Percentiles rank a stretch among this genome's conserved stretches.
Evolutionary conservation across 1,284 basidiomycete genomes (phyloP).

Genomic region (Cutaneotrichosporon cutaneum): DNA sequence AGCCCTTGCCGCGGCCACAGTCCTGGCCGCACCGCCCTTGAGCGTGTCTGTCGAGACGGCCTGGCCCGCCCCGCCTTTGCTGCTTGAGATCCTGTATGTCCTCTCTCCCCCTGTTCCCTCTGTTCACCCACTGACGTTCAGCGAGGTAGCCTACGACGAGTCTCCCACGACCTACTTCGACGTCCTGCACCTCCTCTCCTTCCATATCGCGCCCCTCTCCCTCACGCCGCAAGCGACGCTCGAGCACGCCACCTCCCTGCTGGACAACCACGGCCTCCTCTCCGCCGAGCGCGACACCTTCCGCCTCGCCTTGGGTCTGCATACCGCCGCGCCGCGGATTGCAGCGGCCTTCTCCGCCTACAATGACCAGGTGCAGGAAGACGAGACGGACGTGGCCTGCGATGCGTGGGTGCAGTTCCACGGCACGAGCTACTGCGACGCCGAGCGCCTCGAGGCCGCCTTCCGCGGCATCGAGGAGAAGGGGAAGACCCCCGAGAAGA

Average conservation of each 20-base stretch:
- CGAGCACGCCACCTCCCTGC: conserved; percentile 31
- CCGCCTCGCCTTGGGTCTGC: conserved; percentile 51
- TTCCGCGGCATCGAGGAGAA: conserved; percentile 56
- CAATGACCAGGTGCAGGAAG: no score
- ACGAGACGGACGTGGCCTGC: conserved; percentile 62
- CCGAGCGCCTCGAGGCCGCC: conserved; percentile 62
- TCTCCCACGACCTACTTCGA: conserved; percentile 68
- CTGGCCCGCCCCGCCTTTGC: conserved; percentile 70
- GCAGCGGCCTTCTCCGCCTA: conserved; percentile 47
- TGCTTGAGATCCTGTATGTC: conserved; percentile 78
- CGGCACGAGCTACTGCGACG: conserved; percentile 70
- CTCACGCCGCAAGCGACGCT: conserved; percentile 31
- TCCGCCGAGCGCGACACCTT: conserved; percentile 51
- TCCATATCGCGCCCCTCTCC: conserved; percentile 44
- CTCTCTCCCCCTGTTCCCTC: conserved; percentile 17
- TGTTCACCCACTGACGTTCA: no score
- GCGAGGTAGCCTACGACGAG: conserved; percentile 65
- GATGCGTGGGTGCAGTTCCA: conserved; percentile 87
- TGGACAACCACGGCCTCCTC: conserved; percentile 33
- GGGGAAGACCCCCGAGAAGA: not conserved
- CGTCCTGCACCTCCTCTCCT: conserved; percentile 64
- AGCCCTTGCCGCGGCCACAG: conserved; percentile 7
- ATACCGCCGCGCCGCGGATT: conserved; percentile 46
- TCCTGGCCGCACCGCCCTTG: conserved; percentile 61
- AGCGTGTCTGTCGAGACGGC: conserved; percentile 74